Base-by-base conservation (phyloP, 345 rosid species). In the Boechera retrofracta region DNA sequence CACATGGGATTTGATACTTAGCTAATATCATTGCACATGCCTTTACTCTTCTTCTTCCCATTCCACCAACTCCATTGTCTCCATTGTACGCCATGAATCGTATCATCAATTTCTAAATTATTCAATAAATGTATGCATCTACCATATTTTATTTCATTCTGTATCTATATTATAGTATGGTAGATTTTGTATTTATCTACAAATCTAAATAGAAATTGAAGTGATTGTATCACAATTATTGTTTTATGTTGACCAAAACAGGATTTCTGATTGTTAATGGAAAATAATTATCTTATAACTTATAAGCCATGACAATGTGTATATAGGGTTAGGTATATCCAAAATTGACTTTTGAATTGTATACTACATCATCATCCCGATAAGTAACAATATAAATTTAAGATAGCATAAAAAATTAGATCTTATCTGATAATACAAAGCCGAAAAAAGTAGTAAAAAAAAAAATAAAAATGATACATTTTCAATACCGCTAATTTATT, bases 31-130 rank as follows among this genome's bases (percentile, higher is more conserved):
- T 64, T 71, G 71, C 80, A 71, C 80, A 77, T 77, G 76, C 66
- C 76, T 71, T 77, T 64, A 63, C 80, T 55, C 80, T 64, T 77
- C 80, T 63, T 76, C 80, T 11, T 76, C 75, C 2, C 52, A 61
- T 60, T 70, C 35, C 76, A 70, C 80, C 80, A 70, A 63, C 71
- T 77, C 70, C 75, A 52, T 77, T 77, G 80, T 69, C 71, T 69
- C 70, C 75, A 54, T 63, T 64, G 18, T 64, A 70, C 71, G 42
- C 66, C 66, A 70, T 77, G 75, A 76, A 32, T 69, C 62, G 53
- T 61, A 39, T 4, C 62, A 66, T 28, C 24, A 31, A 10, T 32
- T 52, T 67, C 6, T 45, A 29, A 3, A 36, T 18, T 61, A 38
- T 67, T 24, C 3, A 48, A 33, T 66, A 42, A 15, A 45, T 66